Conservation (phyloP, 345 rosid genomes). For the Hevea brasiliensis region DNA sequence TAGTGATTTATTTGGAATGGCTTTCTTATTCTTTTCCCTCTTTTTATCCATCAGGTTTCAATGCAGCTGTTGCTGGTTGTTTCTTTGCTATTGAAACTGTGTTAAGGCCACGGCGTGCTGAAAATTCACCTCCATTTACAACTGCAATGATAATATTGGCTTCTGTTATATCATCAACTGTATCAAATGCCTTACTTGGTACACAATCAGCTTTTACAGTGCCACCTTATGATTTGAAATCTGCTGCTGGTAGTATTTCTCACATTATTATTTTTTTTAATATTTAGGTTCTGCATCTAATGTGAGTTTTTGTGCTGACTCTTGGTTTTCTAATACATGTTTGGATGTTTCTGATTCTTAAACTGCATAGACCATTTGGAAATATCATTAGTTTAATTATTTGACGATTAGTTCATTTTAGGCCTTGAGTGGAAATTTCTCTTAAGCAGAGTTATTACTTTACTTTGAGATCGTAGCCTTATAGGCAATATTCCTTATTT, state of each 20-base stretch:
- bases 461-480: conserved; percentile 2
- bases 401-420: not conserved
- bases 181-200: conserved; percentile 84
- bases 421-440: not conserved
- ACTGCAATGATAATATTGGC: conserved; percentile 98
- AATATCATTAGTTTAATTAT: not conserved
- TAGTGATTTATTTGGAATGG: not conserved
- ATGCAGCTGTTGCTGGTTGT: conserved; percentile 98
- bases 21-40: not conserved
- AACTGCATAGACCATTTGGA: not conserved
- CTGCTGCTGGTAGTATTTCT: conserved; percentile 77
- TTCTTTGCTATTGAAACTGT: conserved; percentile 98
- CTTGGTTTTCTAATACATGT: not conserved
- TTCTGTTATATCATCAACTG: conserved; percentile 93
- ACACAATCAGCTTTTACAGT: conserved; percentile 91
- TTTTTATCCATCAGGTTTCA: conserved; percentile 63
- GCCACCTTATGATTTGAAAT: conserved; percentile 90
- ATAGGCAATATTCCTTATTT: not conserved
- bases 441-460: not conserved
- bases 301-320: not conserved
- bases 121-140: conserved; percentile 96
- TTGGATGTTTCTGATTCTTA: not conserved
- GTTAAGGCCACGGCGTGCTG: conserved; percentile 85
- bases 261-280: not conserved
- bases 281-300: not conserved